These are phyloP conservation scores for Kuraishia floccosa DNA, from an alignment of 805 yeast genomes.

Conservation along the genomic window DNA sequence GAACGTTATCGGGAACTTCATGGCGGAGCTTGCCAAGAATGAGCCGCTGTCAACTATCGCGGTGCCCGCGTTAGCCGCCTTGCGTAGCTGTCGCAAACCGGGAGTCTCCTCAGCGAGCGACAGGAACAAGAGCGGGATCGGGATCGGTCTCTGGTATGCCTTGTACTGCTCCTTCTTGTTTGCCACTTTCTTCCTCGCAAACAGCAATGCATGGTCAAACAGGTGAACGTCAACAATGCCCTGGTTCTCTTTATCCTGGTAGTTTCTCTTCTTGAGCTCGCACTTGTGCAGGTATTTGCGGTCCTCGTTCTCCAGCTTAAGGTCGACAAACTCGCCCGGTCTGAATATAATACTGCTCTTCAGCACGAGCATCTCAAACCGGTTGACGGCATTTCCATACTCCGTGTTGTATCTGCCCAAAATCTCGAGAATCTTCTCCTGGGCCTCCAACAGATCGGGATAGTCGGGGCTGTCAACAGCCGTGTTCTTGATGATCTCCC, in stretches of 20 bases:
- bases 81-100: conserved; percentile 33
- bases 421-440: conserved; percentile 63
- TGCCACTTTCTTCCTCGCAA: conserved; percentile 76
- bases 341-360: conserved; percentile 76
- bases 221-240: conserved; percentile 80
- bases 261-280: conserved; percentile 57
- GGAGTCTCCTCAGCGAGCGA: conserved; percentile 77
- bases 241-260: conserved; percentile 56
- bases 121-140: conserved; percentile 62
- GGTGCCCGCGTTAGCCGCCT: conserved; percentile 23
- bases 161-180: conserved; percentile 87
- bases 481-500: conserved; percentile 76
- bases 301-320: conserved; percentile 74
- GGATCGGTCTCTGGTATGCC: conserved; percentile 84
- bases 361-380: conserved; percentile 79
- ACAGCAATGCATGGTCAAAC: conserved; percentile 78
- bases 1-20: conserved; percentile 37
- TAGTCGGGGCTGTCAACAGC: conserved; percentile 66
- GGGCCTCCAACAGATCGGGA: conserved; percentile 57
- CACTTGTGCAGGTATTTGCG: conserved; percentile 75
- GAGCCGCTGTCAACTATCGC: conserved; percentile 7
- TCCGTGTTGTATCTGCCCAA: conserved; percentile 74
- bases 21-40: conserved; percentile 2
- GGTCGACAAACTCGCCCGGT: conserved; percentile 75
- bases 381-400: conserved; percentile 88